Base-by-base conservation (phyloP, 768 basidiomycete species). In the Tulasnella sp. region DNA sequence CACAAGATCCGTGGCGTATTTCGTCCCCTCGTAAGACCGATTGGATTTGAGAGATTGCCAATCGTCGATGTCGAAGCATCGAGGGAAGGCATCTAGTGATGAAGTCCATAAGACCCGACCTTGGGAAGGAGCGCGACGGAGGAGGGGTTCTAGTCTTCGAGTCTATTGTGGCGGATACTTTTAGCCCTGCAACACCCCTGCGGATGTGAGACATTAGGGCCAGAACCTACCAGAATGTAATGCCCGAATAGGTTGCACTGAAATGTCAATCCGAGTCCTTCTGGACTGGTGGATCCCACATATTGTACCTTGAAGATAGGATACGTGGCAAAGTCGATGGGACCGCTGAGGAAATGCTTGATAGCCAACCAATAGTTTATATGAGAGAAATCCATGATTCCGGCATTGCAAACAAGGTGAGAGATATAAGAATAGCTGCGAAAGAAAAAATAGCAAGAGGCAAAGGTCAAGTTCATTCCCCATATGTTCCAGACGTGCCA, bases 241-340 rank as follows among this genome's bases (percentile, higher is more conserved):
- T 91, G 88, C 0, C 84, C 82, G 58, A 92, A 90, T 26, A 90
- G 72, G 65, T 92, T 92, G 61, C 81, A 85, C 67, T 91, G 87
- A 87, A 88, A 93, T 5, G 83, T 79, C 77, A 78, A 84, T 2
- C 90, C 90, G 0, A 90, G 71, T 4, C 84, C 82, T 64, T 93
- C 88, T 3, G 72, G 70, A 63, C 80, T 86, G 51, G 77, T 64
- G 63, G 82, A 77, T 7, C 85, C 87, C 10, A 61, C 67, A 27
- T 74, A 69, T 68, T 92, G 87, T 3, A 74, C 60, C 66, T 83
- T 78, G 69, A 70, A 89, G 13, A 55, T 64, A 1, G 86, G 87
- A 3, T 71, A 59, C 4, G 83, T 81, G 45, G 86, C 68, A 3
- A 77, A 74, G 13, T 64, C 65, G 50, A 83, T 66, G 17, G 78